Conservation (phyloP, 2,329 filamentous ascomycete species). For the Sporothrix brunneoviolacea region DNA sequence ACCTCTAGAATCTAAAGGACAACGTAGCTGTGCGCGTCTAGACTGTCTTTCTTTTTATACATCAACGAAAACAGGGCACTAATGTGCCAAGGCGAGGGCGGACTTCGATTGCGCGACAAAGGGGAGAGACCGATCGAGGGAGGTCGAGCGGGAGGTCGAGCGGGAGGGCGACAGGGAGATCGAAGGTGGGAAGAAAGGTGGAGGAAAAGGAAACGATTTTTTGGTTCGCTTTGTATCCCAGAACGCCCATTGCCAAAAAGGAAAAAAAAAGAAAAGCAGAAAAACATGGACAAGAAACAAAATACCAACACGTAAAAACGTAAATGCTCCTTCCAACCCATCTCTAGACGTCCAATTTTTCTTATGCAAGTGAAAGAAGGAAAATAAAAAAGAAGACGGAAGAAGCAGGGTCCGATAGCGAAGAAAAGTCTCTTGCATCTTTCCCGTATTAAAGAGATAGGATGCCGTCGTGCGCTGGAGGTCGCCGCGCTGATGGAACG, state of each 20-base stretch:
- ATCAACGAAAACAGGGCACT: too few species aligned
- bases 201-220: background rate
- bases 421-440: too few species aligned
- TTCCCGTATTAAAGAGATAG: too few species aligned
- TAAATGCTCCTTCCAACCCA: conserved; percentile 5
- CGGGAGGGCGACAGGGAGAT: background rate
- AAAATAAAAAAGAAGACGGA: background rate
- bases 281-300: background rate
- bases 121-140: too few species aligned
- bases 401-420: too few species aligned
- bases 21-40: background rate
- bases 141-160: too few species aligned
- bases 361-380: conserved; percentile 4
- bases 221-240: conserved; percentile 10
- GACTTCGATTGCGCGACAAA: too few species aligned
- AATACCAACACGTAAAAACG: background rate
- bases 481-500: too few species aligned
- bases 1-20: conserved; percentile 1
- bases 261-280: background rate
- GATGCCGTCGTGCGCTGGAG: too few species aligned
- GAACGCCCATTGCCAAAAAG: conserved; percentile 6
- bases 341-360: background rate
- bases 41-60: background rate
- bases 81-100: too few species aligned
- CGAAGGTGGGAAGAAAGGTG: background rate